These are phyloP conservation scores for Leccinum boreale DNA, from an alignment of 768 basidiomycete genomes.

Conservation along the genomic window DNA sequence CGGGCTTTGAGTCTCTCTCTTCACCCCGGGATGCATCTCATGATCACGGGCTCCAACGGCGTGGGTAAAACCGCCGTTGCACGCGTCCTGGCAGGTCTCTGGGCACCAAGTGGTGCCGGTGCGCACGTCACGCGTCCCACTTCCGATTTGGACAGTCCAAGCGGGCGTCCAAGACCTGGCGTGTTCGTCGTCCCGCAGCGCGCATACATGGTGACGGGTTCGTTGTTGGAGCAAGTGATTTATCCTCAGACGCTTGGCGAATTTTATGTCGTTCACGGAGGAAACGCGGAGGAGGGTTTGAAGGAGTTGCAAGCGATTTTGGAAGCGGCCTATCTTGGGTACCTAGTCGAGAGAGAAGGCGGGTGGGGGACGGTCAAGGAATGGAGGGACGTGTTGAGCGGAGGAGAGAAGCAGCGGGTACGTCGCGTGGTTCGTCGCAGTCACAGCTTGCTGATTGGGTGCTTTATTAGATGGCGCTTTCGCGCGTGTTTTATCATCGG, in stretches of 20 bases:
- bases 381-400: constrained; percentile 87
- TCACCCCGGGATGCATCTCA: constrained; percentile 74
- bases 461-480: constrained; percentile 72
- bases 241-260: constrained; percentile 73
- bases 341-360: constrained; percentile 83
- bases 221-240: constrained; percentile 88
- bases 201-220: constrained; percentile 88
- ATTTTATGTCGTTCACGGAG: constrained; percentile 60
- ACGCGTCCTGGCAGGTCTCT: constrained; percentile 84
- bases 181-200: constrained; percentile 91
- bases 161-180: constrained; percentile 36
- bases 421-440: not conserved
- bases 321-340: constrained; percentile 77
- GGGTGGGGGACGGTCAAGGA: constrained; percentile 89
- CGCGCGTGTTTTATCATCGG: constrained; percentile 86
- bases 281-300: constrained; percentile 48
- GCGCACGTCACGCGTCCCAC: constrained; percentile 32
- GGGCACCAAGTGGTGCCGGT: constrained; percentile 57
- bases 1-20: constrained; percentile 64
- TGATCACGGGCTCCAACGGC: constrained; percentile 92
- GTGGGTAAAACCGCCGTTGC: constrained; percentile 91
- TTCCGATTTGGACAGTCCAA: constrained; percentile 23
- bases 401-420: constrained; percentile 94
- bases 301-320: constrained; percentile 75
- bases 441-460: constrained; percentile 1